These are phyloP conservation scores for Ogataea allantospora DNA, from an alignment of 805 yeast genomes.

Conservation along the genomic window DNA sequence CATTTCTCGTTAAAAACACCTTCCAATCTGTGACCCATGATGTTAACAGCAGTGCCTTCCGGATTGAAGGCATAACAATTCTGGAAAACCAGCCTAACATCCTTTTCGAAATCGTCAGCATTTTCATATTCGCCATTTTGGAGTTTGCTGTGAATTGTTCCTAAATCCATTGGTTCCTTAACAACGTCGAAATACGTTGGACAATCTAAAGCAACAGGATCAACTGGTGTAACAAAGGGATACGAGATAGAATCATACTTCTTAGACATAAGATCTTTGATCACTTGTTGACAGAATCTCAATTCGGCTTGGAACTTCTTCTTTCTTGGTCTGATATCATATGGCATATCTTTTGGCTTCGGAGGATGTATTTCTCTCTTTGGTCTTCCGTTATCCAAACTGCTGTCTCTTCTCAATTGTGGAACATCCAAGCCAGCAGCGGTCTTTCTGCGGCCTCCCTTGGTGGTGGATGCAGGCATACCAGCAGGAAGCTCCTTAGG, in stretches of 20 bases:
- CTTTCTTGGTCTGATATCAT: slow-evolving; percentile 85
- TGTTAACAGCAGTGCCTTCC: slow-evolving; percentile 92
- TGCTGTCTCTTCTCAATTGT: slow-evolving; percentile 70
- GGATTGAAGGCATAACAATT: slow-evolving; percentile 95
- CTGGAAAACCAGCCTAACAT: slow-evolving; percentile 76
- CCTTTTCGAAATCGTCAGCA: slow-evolving; percentile 83
- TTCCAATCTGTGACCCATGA: slow-evolving; percentile 92
- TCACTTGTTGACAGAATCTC: slow-evolving; percentile 75
- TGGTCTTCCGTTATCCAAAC: slow-evolving; percentile 71
- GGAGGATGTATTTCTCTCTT: slow-evolving; percentile 97
- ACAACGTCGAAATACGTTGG: slow-evolving; percentile 87
- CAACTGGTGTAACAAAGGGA: slow-evolving; percentile 93
- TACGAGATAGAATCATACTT: slow-evolving; percentile 82
- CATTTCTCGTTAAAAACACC: slow-evolving; percentile 83
- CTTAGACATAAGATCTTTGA: slow-evolving; percentile 79
- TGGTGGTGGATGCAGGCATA: slow-evolving; percentile 24
- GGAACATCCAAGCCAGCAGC: slow-evolving; percentile 51
- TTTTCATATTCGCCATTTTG: slow-evolving; percentile 85
- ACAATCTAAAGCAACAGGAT: slow-evolving; percentile 88
- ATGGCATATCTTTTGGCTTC: slow-evolving; percentile 87
- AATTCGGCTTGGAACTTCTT: slow-evolving; percentile 89
- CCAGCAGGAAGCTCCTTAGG: slow-evolving; percentile 45
- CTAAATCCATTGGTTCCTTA: slow-evolving; percentile 92
- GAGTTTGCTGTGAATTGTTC: slow-evolving; percentile 77
- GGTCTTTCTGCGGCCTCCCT: slow-evolving; percentile 32